Conservation (phyloP, 106 monocot species). For the Ottelia alismoides region DNA sequence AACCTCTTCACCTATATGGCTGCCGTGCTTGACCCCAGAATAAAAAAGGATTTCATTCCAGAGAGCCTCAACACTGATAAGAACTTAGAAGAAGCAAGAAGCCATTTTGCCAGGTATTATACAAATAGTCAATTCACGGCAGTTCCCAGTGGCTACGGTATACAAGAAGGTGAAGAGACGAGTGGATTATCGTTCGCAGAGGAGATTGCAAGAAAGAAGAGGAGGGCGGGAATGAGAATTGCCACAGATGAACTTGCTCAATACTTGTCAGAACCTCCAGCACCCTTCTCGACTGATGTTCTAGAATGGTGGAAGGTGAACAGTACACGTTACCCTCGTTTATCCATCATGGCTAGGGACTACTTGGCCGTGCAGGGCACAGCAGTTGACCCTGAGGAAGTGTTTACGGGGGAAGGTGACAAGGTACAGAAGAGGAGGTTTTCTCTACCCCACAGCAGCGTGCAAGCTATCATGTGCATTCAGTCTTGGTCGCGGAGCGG, state of each 20-base stretch:
- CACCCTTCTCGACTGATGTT: conserved; percentile 46
- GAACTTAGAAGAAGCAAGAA: conserved; percentile 74
- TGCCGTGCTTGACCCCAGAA: conserved; percentile 81
- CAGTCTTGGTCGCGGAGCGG: conserved; percentile 60
- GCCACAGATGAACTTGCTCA: conserved; percentile 67
- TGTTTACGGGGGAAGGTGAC: conserved; percentile 64
- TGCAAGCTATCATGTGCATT: conserved; percentile 52
- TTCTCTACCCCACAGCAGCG: conserved; percentile 38
- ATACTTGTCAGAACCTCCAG: conserved; percentile 64
- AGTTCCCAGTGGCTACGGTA: conserved; percentile 18
- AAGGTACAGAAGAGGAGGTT: conserved; percentile 36
- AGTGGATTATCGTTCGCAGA: conserved; percentile 70
- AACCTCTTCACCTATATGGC: conserved; percentile 62
- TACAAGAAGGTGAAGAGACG: conserved; percentile 27
- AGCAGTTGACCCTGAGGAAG: conserved; percentile 52
- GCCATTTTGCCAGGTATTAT: conserved; percentile 46
- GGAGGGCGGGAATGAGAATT: conserved; percentile 22
- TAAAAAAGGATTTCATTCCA: conserved; percentile 69
- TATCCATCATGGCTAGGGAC: conserved; percentile 83
- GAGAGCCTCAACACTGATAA: conserved; percentile 70
- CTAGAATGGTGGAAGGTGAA: conserved; percentile 89
- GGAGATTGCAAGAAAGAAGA: conserved; percentile 76
- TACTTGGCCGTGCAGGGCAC: conserved; percentile 72
- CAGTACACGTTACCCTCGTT: conserved; percentile 49
- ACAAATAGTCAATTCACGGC: conserved; percentile 18